A percentile compares a stretch with the other conserved stretches of the same genome.
phyloP scores from a whole-genome alignment of 441 rosid species.

The Populus hybrid region DNA sequence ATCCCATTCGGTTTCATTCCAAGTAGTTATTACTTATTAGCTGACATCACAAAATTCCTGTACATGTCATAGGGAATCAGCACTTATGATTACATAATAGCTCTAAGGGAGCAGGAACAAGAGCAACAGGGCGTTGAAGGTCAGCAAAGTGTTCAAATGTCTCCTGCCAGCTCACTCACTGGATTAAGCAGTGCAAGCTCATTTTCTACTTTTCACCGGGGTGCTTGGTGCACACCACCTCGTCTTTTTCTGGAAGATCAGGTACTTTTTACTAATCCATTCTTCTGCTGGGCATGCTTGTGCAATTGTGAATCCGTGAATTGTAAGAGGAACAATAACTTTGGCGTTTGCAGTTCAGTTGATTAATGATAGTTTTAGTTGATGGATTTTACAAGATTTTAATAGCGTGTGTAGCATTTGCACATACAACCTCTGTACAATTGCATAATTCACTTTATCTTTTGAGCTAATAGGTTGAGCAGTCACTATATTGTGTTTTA shows the following conservation, averaged over 20 bases:
- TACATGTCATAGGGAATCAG: slow-evolving; percentile 67
- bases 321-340: neutral
- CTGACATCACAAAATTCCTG: neutral
- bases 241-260: slow-evolving; percentile 94
- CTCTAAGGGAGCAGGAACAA: slow-evolving; percentile 94
- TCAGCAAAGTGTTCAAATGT: slow-evolving; percentile 94
- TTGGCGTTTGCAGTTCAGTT: neutral
- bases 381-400: neutral
- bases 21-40: neutral
- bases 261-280: slow-evolving; percentile 35
- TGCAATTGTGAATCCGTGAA: neutral
- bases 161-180: slow-evolving; percentile 90
- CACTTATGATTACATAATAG: slow-evolving; percentile 95
- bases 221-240: slow-evolving; percentile 99
- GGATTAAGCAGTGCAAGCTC: slow-evolving; percentile 98
- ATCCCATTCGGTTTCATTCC: neutral
- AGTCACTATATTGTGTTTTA: neutral
- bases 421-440: neutral
- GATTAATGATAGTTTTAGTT: neutral
- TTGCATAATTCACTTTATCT: neutral
- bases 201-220: slow-evolving; percentile 83
- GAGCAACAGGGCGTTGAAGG: slow-evolving; percentile 83
- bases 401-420: neutral
- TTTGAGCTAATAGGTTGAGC: neutral
- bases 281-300: neutral